A percentile compares a stretch with the other conserved stretches of the same genome.
phyloP scores from a whole-genome alignment of 169 alveolate species.

The Ichthyophthirius multifiliis region DNA sequence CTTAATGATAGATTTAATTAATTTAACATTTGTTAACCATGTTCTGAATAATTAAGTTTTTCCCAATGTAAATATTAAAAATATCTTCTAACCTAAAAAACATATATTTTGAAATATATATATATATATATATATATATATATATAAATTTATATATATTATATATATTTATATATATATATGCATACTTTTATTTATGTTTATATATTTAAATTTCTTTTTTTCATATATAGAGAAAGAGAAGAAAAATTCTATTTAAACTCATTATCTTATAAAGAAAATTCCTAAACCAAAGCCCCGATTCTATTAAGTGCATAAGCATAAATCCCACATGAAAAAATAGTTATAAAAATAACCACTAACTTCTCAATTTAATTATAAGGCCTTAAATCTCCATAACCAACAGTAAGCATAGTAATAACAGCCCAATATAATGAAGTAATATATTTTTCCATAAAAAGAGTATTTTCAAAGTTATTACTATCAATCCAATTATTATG shows the following conservation, averaged over 20 bases:
- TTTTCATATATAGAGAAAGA: background rate
- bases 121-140: background rate
- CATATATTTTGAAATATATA: background rate
- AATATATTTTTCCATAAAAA: background rate
- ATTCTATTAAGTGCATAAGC: conserved; percentile 32
- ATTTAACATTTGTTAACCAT: background rate
- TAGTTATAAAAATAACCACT: background rate
- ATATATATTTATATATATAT: background rate
- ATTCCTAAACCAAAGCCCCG: background rate
- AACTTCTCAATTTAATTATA: conserved; percentile 15
- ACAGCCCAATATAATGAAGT: conserved; percentile 38
- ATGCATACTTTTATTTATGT: background rate
- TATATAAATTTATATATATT: background rate
- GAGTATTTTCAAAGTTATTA: background rate
- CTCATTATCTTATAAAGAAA: background rate
- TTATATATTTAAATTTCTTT: background rate
- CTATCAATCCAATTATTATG: background rate
- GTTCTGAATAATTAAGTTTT: background rate
- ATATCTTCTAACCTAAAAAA: background rate
- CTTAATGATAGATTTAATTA: background rate
- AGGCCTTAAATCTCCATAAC: conserved; percentile 37
- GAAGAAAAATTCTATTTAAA: background rate
- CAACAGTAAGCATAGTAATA: conserved; percentile 43
- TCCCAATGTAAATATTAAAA: background rate
- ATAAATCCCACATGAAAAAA: conserved; percentile 31